Evolutionary conservation across 768 basidiomycete genomes (phyloP), one percentile per base, ranked within the genome.

Genomic region (Boletus pseudo-olivaceus): DNA sequence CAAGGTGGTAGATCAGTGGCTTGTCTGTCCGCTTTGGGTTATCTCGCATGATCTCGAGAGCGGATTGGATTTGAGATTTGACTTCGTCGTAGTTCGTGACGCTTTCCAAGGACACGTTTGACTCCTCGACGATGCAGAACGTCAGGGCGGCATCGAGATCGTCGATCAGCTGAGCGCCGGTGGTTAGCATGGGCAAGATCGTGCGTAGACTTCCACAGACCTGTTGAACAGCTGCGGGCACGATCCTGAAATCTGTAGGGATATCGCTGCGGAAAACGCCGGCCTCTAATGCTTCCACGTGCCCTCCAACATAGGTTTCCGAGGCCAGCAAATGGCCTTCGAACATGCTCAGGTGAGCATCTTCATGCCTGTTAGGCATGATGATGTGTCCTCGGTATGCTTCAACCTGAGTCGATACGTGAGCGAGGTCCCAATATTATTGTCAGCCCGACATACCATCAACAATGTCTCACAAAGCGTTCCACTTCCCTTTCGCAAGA

Each of bases 181-280:
- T 7, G 5, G 33, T 53, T 15, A 60, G 47, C 6, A 17, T 7
- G 40, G n/a, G 33, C 17, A 40, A 46, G 23, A 51, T 29, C 34
- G 10, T 27, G 0, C 3, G 5, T n/a, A 42, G 42, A 44, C 26
- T 12, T 32, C 10, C n/a, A 37, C 71, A 41, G 56, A 92, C 93
- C 78, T 91, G 76, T 68, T 98, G 86, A 19, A 87, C 85, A 2
- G 95, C 96, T 1, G 75, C 74, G 0, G 96, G 97, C 3, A 88
- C 88, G 33, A 99, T 85, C 76, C 93, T 97, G 80, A 99, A 99
- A 58, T 98, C 88, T 2, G 91, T 90, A 1, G 85, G 73, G 54
- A 99, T 99, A 67, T 99, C 97, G 62, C 91, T 95, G 23, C 97
- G 82, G 72, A 99, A 99, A 6, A 99, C 97, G 3, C 97, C 97